phyloP scores from a whole-genome alignment of 2,329 filamentous ascomycete genomes.

The Penicillium psychrosexuale region DNA sequence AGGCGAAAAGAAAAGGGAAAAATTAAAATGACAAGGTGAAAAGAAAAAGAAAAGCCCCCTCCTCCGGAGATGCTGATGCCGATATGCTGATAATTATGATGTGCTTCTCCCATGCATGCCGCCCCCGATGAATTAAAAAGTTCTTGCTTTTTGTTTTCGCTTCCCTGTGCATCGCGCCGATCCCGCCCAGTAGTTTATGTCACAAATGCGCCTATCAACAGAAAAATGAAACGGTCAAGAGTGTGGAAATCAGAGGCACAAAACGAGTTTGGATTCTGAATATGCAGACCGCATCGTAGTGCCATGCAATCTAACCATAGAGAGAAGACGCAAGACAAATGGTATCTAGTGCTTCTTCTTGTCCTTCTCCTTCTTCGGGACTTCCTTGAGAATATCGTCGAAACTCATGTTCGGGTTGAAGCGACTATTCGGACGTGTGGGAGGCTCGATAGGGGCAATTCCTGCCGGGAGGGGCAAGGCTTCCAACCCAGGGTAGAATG shows the following conservation, averaged over 20 bases:
- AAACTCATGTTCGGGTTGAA: slow-evolving; percentile 51
- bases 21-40: slow-evolving; percentile 14
- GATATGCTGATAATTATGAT: slow-evolving; percentile 26
- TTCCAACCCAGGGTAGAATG: slow-evolving; percentile 46
- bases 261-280: background rate
- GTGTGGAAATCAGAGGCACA: slow-evolving; percentile 1
- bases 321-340: slow-evolving; percentile 5
- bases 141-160: slow-evolving; percentile 15
- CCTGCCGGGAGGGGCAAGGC: slow-evolving; percentile 44
- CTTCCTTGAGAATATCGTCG: slow-evolving; percentile 47
- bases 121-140: slow-evolving; percentile 16
- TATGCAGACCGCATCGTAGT: background rate
- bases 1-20: slow-evolving; percentile 11
- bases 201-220: slow-evolving; percentile 26
- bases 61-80: slow-evolving; percentile 21
- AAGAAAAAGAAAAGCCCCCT: slow-evolving; percentile 11
- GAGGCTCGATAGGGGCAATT: slow-evolving; percentile 42
- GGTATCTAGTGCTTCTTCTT: slow-evolving; percentile 33
- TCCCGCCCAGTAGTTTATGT: background rate
- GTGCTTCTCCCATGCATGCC: slow-evolving; percentile 16
- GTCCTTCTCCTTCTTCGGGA: slow-evolving; percentile 36
- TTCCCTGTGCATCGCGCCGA: slow-evolving; percentile 24
- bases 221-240: slow-evolving; percentile 6
- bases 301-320: slow-evolving; percentile 7
- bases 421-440: slow-evolving; percentile 38